Evolutionary conservation across 371 early-diverging fungal genomes (phyloP).

Genomic region (Mortierella sp.): DNA sequence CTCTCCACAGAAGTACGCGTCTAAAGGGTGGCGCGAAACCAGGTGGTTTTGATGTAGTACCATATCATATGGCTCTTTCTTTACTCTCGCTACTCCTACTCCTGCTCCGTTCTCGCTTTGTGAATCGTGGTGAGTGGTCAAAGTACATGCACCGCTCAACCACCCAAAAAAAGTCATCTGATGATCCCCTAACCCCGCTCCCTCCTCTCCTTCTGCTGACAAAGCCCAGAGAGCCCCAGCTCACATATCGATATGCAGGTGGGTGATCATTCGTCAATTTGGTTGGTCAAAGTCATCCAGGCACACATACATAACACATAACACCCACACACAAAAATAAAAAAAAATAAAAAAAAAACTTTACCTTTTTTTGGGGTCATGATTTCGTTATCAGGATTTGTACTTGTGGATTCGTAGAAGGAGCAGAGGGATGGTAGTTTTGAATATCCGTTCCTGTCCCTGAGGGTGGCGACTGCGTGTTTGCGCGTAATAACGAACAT

Average conservation of each 20-base stretch:
- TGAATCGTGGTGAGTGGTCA: no score
- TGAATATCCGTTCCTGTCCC: background rate
- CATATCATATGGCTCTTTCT: background rate
- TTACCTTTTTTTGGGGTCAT: background rate
- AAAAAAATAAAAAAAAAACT: no score
- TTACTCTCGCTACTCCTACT: background rate
- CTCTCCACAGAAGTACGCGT: background rate
- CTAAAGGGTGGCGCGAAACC: background rate
- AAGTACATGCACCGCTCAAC: no score
- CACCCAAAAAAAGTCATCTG: background rate
- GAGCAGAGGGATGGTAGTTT: no score
- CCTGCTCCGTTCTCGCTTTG: background rate
- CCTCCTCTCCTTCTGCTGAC: background rate
- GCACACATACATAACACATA: background rate
- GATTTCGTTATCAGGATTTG: background rate
- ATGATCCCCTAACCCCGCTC: background rate
- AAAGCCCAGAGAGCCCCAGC: slow-evolving; percentile 9
- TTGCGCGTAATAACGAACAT: no score
- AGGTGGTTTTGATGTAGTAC: background rate
- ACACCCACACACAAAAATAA: background rate
- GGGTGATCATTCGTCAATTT: background rate
- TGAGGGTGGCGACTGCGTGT: background rate
- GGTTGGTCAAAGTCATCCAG: background rate
- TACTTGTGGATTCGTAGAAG: slow-evolving; percentile 2
- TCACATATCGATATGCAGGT: background rate